A percentile compares a stretch with the other conserved stretches of the same genome.
phyloP scores from a whole-genome alignment of 768 basidiomycete species.

The Rhizopogon rudus region DNA sequence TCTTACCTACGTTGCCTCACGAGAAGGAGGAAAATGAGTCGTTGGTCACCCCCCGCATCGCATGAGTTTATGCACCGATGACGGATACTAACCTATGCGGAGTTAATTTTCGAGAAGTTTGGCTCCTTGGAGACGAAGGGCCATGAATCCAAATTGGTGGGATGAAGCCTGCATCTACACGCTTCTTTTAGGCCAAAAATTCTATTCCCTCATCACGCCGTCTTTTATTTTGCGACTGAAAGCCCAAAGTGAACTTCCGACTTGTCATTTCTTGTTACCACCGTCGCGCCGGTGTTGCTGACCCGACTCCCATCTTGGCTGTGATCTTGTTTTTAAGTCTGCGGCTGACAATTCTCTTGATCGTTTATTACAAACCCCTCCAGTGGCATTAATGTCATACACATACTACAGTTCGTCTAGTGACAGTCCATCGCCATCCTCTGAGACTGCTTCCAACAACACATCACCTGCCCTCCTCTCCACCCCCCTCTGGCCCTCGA shows the following conservation, averaged over 20 bases:
- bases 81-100: conserved; percentile 20
- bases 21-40: conserved; percentile 10
- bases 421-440: conserved; percentile 44
- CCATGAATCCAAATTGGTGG: neutral
- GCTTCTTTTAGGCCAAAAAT: conserved; percentile 20
- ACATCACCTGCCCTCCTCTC: conserved; percentile 41
- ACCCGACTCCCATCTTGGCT: conserved; percentile 25
- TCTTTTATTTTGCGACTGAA: conserved; percentile 17
- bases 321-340: conserved; percentile 19
- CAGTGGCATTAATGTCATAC: conserved; percentile 39
- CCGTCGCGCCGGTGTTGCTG: too few relatives aligned
- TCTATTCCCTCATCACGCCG: conserved; percentile 23
- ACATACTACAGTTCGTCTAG: conserved; percentile 44
- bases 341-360: conserved; percentile 16
- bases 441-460: conserved; percentile 38
- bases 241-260: conserved; percentile 28
- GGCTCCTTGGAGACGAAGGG: conserved; percentile 20
- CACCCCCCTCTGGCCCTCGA: conserved; percentile 30
- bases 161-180: neutral
- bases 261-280: conserved; percentile 16
- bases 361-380: conserved; percentile 14
- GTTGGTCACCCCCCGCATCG: conserved; percentile 15
- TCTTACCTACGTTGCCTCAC: conserved; percentile 1
- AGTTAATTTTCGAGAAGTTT: conserved; percentile 26
- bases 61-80: conserved; percentile 23